Percentiles rank a stretch among this genome's conserved stretches.
phyloP scores from a whole-genome alignment of 108 stramenopile genomes.

The Nitzschia putrida region DNA sequence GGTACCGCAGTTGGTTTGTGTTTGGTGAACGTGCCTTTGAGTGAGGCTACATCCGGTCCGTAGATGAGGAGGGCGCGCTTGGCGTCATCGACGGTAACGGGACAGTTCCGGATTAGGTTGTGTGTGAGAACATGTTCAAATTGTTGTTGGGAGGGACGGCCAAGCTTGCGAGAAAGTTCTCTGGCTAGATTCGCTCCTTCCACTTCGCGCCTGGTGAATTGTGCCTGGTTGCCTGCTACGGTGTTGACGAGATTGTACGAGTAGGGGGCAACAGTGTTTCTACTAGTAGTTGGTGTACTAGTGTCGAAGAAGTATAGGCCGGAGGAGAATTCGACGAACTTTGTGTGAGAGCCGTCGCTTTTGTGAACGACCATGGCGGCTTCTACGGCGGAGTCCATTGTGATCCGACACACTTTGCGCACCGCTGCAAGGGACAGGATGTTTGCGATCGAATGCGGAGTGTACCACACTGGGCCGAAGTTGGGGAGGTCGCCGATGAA shows the following conservation, averaged over 20 bases:
- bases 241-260: conserved; percentile 1
- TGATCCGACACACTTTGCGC: conserved; percentile 11
- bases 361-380: conserved; percentile 10
- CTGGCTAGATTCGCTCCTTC: conserved; percentile 17
- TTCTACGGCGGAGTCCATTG: conserved; percentile 26
- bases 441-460: conserved; percentile 44
- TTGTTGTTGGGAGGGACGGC: conserved; percentile 3
- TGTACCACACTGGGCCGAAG: conserved; percentile 38
- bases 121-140: conserved; percentile 18
- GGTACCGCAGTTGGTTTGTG: not conserved
- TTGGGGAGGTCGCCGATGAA: conserved; percentile 27
- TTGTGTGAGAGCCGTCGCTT: not conserved
- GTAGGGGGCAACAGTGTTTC: no score
- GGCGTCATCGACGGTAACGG: conserved; percentile 21
- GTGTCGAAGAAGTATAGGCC: no score
- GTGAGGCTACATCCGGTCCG: conserved; percentile 20
- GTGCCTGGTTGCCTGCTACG: not conserved
- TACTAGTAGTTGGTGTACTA: no score
- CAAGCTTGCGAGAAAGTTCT: conserved; percentile 1
- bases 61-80: conserved; percentile 14
- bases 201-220: conserved; percentile 9
- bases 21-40: conserved; percentile 22
- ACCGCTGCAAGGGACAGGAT: conserved; percentile 42
- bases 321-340: no score
- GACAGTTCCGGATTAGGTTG: conserved; percentile 44